Conservation (phyloP, 768 basidiomycete genomes). For the Solioccasus polychromus region DNA sequence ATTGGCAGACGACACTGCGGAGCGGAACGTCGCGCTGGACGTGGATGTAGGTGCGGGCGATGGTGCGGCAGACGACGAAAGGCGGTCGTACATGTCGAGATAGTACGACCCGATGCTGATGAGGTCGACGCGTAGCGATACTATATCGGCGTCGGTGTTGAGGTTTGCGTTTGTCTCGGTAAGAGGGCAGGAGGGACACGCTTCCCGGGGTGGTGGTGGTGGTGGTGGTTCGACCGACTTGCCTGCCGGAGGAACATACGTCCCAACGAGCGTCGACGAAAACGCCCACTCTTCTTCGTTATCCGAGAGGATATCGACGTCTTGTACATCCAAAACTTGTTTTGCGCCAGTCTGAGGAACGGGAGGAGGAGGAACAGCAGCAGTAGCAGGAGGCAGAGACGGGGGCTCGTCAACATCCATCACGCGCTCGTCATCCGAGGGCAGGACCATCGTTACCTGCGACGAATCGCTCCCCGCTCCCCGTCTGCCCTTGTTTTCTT, state of each 20-base stretch:
- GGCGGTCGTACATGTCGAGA: constrained; percentile 14
- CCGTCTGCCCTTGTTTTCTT: constrained; percentile 5
- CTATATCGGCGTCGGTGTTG: constrained; percentile 9
- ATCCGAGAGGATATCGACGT: constrained; percentile 6
- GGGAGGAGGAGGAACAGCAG: constrained; percentile 10
- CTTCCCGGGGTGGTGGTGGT: not conserved
- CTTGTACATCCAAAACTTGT: not conserved
- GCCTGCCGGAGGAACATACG: constrained; percentile 11
- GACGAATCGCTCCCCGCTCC: constrained; percentile 15
- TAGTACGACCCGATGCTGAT: constrained; percentile 20
- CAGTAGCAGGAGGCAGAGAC: too few relatives aligned
- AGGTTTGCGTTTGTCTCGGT: too few relatives aligned
- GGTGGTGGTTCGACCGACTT: constrained; percentile 10
- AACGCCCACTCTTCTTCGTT: constrained; percentile 21
- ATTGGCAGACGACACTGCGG: constrained; percentile 27
- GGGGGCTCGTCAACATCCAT: constrained; percentile 27
- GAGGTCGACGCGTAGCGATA: constrained; percentile 20
- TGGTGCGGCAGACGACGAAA: not conserved
- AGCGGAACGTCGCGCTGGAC: constrained; percentile 15
- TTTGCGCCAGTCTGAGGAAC: not conserved
- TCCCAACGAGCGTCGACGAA: constrained; percentile 27
- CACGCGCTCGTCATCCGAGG: constrained; percentile 22
- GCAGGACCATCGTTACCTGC: constrained; percentile 18
- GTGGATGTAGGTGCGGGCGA: not conserved
- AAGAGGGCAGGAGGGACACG: not conserved